phyloP scores from a whole-genome alignment of 2,329 filamentous ascomycete species.

The Fusarium bactridioides region DNA sequence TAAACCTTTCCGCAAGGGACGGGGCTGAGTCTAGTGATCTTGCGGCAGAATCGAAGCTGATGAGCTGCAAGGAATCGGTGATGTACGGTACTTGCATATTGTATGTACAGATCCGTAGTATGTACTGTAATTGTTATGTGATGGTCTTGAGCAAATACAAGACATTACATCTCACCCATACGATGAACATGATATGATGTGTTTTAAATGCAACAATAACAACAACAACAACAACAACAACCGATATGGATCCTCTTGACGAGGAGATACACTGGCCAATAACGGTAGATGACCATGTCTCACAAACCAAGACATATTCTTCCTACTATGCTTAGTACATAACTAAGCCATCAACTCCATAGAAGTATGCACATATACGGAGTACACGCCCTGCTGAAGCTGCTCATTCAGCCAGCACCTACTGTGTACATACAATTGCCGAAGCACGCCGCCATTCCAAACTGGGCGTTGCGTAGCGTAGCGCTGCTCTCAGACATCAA shows the following conservation, averaged over 20 bases:
- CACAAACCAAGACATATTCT: conserved; percentile 1
- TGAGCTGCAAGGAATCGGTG: neutral
- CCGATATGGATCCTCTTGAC: neutral
- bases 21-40: neutral
- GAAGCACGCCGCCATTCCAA: conserved; percentile 24
- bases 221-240: neutral
- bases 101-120: neutral
- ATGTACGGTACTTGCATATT: neutral
- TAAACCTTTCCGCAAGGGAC: neutral
- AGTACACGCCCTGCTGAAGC: neutral
- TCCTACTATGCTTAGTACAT: neutral
- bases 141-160: neutral
- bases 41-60: neutral
- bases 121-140: neutral
- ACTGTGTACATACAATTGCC: conserved; percentile 4
- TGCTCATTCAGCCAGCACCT: neutral
- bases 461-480: neutral
- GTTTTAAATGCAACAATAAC: neutral
- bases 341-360: neutral
- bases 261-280: conserved; percentile 8
- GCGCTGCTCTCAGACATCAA: neutral
- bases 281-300: neutral
- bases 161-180: neutral
- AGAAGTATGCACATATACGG: neutral
- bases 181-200: neutral